Evolutionary conservation across 805 yeast genomes (phyloP), one percentile per base, ranked within the genome.

Genomic region (Soucietia sequanensis): DNA sequence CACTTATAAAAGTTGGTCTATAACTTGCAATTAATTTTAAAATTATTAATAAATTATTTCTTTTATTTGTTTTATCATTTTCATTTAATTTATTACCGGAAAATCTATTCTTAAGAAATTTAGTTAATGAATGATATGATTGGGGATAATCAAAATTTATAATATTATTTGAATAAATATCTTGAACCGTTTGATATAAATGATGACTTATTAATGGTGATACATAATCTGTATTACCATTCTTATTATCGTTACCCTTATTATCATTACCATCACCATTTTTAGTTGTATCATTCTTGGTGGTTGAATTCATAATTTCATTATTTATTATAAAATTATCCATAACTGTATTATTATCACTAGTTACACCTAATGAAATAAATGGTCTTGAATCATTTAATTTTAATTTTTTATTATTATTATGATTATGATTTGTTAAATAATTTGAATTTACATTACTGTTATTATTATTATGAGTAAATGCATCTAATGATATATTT

Each of bases 1-100:
- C 81, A 14, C 88, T 78, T 13, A 82, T 83, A 48, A 85, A 85
- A 10, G 86, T 78, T 9, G 93, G 91, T 35, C 91, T 65, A 50
- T 81, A 82, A 47, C 76, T 65, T 34, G 81, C 84, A 69, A 80
- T 70, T 40, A 76, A 62, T 61, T 78, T 75, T 13, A 78, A 72
- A 27, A 80, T 75, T 31, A 57, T 51, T 15, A 68, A 51, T 13
- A 68, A 41, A 38, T 54, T 65, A 23, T 52, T 45, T 17, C 71
- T 43, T 34, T 66, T 65, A 6, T 35, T 38, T 25, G 50, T 52
- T 32, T 50, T 54, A 31, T 58, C 62, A n/a, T 50, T 58, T 11
- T 40, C 43, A 5, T 60, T 31, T 45, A 65, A 20, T 55, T 62
- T 63, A 52, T 67, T 44, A 37, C 85, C 90, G 48, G 57, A 57